phyloP scores from a whole-genome alignment of 148 eudicot species.

The Hydrangea macrophylla region DNA sequence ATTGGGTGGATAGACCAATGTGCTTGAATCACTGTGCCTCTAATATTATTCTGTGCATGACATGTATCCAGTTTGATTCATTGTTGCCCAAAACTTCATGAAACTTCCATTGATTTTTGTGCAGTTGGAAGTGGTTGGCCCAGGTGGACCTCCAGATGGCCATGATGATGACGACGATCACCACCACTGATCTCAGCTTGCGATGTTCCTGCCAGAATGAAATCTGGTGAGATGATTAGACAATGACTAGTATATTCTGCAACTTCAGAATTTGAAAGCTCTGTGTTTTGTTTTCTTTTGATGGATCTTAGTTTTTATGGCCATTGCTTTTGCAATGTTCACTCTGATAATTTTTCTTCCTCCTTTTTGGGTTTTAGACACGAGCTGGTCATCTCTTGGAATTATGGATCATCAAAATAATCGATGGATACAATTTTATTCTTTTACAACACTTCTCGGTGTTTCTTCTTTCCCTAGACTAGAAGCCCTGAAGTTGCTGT shows the following conservation, averaged over 20 bases:
- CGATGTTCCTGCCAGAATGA: constrained; percentile 42
- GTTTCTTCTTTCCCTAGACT: background rate
- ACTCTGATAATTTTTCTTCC: constrained; percentile 11
- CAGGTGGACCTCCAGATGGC: constrained; percentile 84
- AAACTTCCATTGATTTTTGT: background rate
- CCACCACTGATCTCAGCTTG: constrained; percentile 46
- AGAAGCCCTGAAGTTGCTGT: background rate
- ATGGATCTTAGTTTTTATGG: constrained; percentile 21
- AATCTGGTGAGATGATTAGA: constrained; percentile 43
- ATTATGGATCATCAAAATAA: constrained; percentile 24
- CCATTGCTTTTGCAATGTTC: constrained; percentile 18
- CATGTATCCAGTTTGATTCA: background rate
- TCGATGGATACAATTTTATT: constrained; percentile 14
- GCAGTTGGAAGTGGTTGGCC: constrained; percentile 90
- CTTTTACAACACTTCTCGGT: background rate
- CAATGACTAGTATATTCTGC: constrained; percentile 25
- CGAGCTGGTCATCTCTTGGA: constrained; percentile 26
- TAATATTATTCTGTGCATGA: background rate
- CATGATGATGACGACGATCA: constrained; percentile 57
- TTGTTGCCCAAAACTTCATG: background rate
- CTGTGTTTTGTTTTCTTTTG: constrained; percentile 30
- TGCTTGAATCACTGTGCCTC: background rate
- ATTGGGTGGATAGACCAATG: background rate
- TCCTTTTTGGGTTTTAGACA: constrained; percentile 16
- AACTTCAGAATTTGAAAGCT: constrained; percentile 31